Evolutionary conservation across 2,329 filamentous ascomycete species (phyloP), one percentile per base, ranked within the genome.

Genomic region (Stachybotrys chlorohalonatus): DNA sequence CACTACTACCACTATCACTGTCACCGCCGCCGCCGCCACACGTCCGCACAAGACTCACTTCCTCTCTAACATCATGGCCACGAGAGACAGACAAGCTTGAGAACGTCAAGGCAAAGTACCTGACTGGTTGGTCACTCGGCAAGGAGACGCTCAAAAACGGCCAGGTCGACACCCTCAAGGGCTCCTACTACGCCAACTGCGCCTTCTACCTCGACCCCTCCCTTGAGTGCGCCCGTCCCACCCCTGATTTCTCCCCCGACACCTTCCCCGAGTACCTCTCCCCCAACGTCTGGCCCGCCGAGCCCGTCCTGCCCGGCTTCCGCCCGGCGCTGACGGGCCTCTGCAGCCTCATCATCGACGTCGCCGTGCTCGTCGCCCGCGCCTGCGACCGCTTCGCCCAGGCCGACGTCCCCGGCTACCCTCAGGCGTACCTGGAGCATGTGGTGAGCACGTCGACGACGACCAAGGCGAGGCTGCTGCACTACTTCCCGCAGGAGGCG

Each of bases 241-340:
- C 81, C 1, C 62, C 71, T 15, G 75, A 77, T 50, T 84, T 85
- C 70, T 79, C 78, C 36, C 63, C 76, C 0, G 76, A 77, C 8
- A 82, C 86, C 55, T 89, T 96, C 63, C 85, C 90, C 3, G 92
- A 96, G 70, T 96, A 97, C 70, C 87, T 94, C 1, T 86, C 88
- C 6, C 85, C 89, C 1, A 97, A 96, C 67, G 79, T 96, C 55
- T 99, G 94, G 94, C 94, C 93, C 0, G 70, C 75, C 0, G 78
- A 85, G 51, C 70, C 75, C 4, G 75, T 82, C 1, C 77, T 97
- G 1, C 89, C 90, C 0, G 87, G 87, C 0, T 96, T 96, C 73
- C 81, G 82, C 56, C 70, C 75, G 45, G 83, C 84, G 1, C 82
- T 95, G 57, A 86, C 93, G 60, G 76, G 82, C 46, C 79, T 97